phyloP scores from a whole-genome alignment of 345 rosid species.

The Aurinia saxatilis region DNA sequence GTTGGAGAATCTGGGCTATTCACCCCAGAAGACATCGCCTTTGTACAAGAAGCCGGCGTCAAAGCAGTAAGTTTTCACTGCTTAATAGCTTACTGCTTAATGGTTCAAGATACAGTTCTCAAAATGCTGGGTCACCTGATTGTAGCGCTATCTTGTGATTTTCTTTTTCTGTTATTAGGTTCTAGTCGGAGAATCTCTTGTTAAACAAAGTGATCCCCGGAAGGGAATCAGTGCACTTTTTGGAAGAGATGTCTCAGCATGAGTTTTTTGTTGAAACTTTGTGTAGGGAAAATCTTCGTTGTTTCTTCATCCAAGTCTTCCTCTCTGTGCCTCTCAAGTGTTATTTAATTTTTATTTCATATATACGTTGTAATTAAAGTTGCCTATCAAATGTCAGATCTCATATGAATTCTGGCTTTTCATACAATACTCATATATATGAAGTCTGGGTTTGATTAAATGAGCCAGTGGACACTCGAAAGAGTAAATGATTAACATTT shows the following conservation, averaged over 20 bases:
- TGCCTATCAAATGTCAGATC: neutral
- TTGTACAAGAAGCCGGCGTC: constrained; percentile 90
- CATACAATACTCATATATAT: too few species aligned
- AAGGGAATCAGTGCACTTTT: constrained; percentile 63
- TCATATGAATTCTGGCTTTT: too few species aligned
- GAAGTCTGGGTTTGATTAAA: too few species aligned
- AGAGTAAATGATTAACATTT: too few species aligned
- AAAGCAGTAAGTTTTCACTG: constrained; percentile 58
- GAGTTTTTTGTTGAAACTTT: constrained; percentile 13
- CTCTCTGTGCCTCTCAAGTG: neutral
- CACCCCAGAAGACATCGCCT: constrained; percentile 71
- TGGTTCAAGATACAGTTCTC: neutral
- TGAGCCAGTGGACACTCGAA: too few species aligned
- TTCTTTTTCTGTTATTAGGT: constrained; percentile 39
- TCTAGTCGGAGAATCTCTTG: constrained; percentile 88
- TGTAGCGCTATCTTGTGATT: neutral
- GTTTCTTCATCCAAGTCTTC: neutral
- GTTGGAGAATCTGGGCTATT: constrained; percentile 92
- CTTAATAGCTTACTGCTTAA: neutral
- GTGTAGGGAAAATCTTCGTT: constrained; percentile 20
- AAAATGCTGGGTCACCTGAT: neutral
- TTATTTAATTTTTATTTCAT: too few species aligned
- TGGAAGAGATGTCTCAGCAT: constrained; percentile 64
- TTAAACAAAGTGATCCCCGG: constrained; percentile 68
- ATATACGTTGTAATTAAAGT: neutral